Base-by-base conservation (phyloP, 2,329 filamentous ascomycete species). In the Fusarium albosuccineum region DNA sequence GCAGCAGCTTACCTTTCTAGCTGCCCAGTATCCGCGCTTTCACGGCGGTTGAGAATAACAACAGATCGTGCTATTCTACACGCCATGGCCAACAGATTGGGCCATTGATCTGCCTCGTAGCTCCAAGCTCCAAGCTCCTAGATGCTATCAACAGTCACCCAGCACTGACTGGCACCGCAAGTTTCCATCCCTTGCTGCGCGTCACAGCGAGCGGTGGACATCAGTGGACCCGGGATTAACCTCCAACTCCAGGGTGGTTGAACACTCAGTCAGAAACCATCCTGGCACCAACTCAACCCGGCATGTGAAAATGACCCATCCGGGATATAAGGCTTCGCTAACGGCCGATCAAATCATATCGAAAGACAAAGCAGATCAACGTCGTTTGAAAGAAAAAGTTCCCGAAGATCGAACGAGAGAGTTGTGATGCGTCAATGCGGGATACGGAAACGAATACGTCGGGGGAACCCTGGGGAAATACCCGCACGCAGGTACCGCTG, bases 361-460 rank as follows among this genome's bases (percentile, higher is more conserved):
- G 14, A 49, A 49, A 16, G 46, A 26, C 5, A 48, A 17, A 48
- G 34, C n/a, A 44, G 29, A 26, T 27, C 11, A 14, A 16, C 41
- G 22, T 44, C 29, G 22, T 10, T 26, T 16, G 14, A 30, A 5
- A 22, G 22, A 22, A 22, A 22, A 22, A 22, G 22, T 22, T 22
- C 22, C 22, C 22, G 22, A 22, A 22, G 8, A 46, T 46, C 44
- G 44, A 46, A 46, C 46, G 46, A 50, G 10, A 39, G 16, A 39
- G 42, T 41, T 42, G 45, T 6, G 36, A 16, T 17, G 42, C 41
- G 36, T 22, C 22, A 22, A n/a, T 37, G 55, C 39, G 27, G 39
- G 48, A 68, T 68, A 68, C 66, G 66, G 66, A 68, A 69, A 69
- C 66, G 66, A 68, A 68, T 68, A 68, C 66, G 66, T 46, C 59